Conservation (phyloP, 208 protist species). For the Herpetomonas samuelpessoai region DNA sequence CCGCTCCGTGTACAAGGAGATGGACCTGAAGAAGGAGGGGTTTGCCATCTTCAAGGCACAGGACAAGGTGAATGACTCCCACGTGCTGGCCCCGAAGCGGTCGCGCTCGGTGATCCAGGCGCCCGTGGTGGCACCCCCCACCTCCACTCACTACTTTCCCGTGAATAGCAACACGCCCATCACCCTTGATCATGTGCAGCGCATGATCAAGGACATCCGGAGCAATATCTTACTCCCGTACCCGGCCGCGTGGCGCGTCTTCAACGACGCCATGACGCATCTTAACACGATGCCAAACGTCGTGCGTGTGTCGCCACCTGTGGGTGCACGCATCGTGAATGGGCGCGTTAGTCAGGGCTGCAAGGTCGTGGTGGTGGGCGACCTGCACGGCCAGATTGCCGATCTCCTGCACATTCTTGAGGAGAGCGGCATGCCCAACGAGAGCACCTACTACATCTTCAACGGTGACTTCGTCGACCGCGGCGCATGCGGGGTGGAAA, state of each 20-base stretch:
- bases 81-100: conserved; percentile 67
- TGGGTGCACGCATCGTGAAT: conserved; percentile 67
- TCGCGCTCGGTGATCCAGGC: conserved; percentile 66
- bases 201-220: conserved; percentile 69
- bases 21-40: conserved; percentile 86
- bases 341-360: conserved; percentile 73
- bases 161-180: conserved; percentile 50
- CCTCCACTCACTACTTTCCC: conserved; percentile 80
- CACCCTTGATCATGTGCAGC: conserved; percentile 64
- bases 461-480: conserved; percentile 98
- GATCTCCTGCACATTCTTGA: conserved; percentile 86
- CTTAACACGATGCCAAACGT: conserved; percentile 86
- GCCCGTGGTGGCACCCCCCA: conserved; percentile 61
- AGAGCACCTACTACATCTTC: conserved; percentile 86
- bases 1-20: conserved; percentile 80
- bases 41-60: conserved; percentile 86
- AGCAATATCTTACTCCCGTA: conserved; percentile 75
- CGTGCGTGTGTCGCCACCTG: conserved; percentile 58
- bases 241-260: conserved; percentile 77
- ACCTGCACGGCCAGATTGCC: conserved; percentile 85
- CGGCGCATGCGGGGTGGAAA: conserved; percentile 95
- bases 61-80: conserved; percentile 74
- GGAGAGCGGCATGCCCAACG: conserved; percentile 76
- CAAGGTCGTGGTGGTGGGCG: conserved; percentile 87
- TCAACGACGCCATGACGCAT: conserved; percentile 82